Evolutionary conservation across 2,329 filamentous ascomycete species (phyloP), one percentile per base, ranked within the genome.

Genomic region (Exophiala xenobiotica): DNA sequence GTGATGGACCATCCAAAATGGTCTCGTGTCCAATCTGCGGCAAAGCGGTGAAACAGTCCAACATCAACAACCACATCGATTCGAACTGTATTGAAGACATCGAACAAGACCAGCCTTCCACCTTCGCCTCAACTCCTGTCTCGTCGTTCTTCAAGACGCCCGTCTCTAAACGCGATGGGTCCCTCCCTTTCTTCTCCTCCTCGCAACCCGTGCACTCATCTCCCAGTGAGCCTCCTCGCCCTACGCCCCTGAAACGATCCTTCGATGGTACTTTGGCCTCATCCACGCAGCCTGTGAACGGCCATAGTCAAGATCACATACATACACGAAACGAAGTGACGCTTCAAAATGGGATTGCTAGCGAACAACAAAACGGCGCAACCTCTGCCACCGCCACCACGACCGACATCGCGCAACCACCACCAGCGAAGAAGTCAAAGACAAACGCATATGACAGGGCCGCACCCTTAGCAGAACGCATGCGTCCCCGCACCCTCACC

Each of bases 1-100:
- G 23, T 31, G 37, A 55, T 58, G 55, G 43, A 46, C 20, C 8
- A n/a, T 27, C 27, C 26, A 55, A 52, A 35, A 63, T 63, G 77
- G 87, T 95, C 61, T 80, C 82, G 63, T 96, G 90, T 67, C 90
- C 90, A 12, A 88, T 91, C 60, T 96, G 90, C 74, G 78, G 81
- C 65, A 86, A 87, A 63, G 75, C 78, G 49, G 88, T 93, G 63
- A 85, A 81, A 59, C 73, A 85, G 59, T 74, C 75, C 64, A 81
- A 86, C 60, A 97, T 97, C 76, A 97, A 97, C 72, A 78, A 79
- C 61, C 92, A 97, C 70, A 83, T 97, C 66, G 93, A 97, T 72
- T 92, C 89, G 23, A 81, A 80, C 58, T 97, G 92, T 73, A 70
- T 80, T 54, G 77, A 75, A 27, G 85, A 85, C 66, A 68, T 93